A percentile compares a stretch with the other conserved stretches of the same genome.
Conservation (phyloP, 2,329 filamentous ascomycete genomes). For the Periconia macrospinosa region DNA sequence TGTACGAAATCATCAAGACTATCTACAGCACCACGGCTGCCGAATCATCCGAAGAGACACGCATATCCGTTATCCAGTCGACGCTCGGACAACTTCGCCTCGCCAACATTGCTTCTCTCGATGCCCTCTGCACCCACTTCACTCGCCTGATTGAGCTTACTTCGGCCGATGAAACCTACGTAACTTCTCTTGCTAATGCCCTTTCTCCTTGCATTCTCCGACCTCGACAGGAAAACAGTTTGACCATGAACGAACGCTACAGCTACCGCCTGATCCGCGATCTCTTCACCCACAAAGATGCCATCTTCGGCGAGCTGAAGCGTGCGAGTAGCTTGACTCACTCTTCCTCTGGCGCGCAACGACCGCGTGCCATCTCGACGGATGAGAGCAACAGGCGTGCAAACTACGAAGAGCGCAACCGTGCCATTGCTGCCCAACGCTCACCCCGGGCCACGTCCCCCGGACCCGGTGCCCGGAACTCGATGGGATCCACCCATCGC, state of each 20-base stretch:
- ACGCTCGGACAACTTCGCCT: constrained; percentile 92
- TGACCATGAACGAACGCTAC: constrained; percentile 95
- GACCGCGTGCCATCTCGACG: constrained; percentile 85
- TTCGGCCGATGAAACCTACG: constrained; percentile 87
- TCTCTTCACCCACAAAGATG: constrained; percentile 88
- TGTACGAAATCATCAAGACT: constrained; percentile 98
- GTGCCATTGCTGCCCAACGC: constrained; percentile 69
- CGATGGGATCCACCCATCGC: constrained; percentile 44
- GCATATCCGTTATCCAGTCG: constrained; percentile 89
- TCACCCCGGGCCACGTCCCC: constrained; percentile 73
- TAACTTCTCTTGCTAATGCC: constrained; percentile 70
- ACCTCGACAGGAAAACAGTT: constrained; percentile 80
- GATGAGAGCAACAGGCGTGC: constrained; percentile 94
- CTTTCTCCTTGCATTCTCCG: constrained; percentile 86
- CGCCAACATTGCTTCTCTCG: constrained; percentile 97
- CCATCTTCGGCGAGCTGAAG: constrained; percentile 95
- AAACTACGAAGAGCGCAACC: constrained; percentile 90
- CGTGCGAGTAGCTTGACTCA: constrained; percentile 73
- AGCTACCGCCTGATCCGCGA: constrained; percentile 88
- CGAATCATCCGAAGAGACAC: constrained; percentile 66
- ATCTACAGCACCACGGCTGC: constrained; percentile 87
- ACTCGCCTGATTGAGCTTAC: constrained; percentile 95
- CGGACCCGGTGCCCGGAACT: constrained; percentile 57
- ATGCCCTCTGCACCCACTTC: constrained; percentile 97
- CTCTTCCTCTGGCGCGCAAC: constrained; percentile 60